Conservation (phyloP, 2,329 filamentous ascomycete species). For the Neonectria faginata region DNA sequence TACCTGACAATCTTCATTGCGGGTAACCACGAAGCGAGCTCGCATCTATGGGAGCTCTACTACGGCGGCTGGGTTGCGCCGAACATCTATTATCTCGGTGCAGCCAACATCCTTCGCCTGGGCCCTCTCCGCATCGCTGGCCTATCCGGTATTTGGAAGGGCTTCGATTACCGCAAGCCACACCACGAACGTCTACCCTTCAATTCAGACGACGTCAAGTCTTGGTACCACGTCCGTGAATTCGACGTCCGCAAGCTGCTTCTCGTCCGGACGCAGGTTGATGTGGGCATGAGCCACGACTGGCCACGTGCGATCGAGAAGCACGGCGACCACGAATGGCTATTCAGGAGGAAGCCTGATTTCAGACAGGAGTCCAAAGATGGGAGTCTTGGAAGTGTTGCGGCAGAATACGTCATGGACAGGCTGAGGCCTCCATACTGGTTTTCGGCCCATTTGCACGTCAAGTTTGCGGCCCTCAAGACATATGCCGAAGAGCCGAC, state of each 20-base stretch:
- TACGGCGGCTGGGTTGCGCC: conserved; percentile 98
- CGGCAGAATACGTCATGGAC: conserved; percentile 84
- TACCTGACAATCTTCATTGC: conserved; percentile 93
- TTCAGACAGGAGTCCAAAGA: conserved; percentile 81
- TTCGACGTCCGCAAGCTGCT: conserved; percentile 91
- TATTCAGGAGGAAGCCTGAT: conserved; percentile 80
- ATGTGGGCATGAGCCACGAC: conserved; percentile 93
- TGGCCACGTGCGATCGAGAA: conserved; percentile 90
- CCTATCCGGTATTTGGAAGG: conserved; percentile 95
- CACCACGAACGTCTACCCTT: conserved; percentile 92
- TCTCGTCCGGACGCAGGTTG: conserved; percentile 86
- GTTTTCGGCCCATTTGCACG: conserved; percentile 95
- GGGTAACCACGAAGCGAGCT: conserved; percentile 95
- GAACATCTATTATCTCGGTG: conserved; percentile 97
- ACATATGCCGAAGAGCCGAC: conserved; percentile 60
- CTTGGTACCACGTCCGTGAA: conserved; percentile 91
- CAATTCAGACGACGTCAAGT: conserved; percentile 78
- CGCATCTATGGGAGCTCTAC: conserved; percentile 90
- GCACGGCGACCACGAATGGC: conserved; percentile 73
- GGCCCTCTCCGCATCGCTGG: conserved; percentile 90
- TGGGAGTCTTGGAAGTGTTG: conserved; percentile 81
- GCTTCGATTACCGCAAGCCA: conserved; percentile 83
- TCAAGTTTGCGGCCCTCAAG: conserved; percentile 82
- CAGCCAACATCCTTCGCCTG: conserved; percentile 86
- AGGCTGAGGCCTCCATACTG: conserved; percentile 84